Percentiles rank a stretch among this genome's conserved stretches.
Evolutionary conservation across 78 protist species (phyloP).

Genomic region (Acrasis kona): DNA sequence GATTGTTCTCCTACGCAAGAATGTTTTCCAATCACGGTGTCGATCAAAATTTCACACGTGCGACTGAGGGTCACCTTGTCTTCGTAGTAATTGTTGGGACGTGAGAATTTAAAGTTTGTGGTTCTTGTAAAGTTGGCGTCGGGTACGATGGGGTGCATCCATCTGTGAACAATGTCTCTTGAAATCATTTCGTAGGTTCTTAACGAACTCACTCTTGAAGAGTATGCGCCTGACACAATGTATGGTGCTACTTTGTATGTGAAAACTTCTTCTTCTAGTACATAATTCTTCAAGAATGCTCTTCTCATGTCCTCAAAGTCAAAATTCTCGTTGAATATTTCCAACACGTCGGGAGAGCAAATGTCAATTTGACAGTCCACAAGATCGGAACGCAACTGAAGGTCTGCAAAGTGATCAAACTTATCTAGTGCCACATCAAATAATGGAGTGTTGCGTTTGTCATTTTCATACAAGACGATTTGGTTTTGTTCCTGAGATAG

Average conservation of each 20-base stretch:
- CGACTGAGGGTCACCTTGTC: slow-evolving; percentile 36
- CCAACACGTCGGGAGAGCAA: slow-evolving; percentile 65
- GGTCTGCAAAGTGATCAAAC: not conserved
- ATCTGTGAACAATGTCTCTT: slow-evolving; percentile 56
- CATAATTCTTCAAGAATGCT: slow-evolving; percentile 33
- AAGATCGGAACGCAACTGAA: slow-evolving; percentile 31
- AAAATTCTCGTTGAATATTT: slow-evolving; percentile 55
- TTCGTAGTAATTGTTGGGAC: slow-evolving; percentile 43
- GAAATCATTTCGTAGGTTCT: slow-evolving; percentile 48
- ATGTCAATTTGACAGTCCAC: slow-evolving; percentile 55
- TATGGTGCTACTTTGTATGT: slow-evolving; percentile 28
- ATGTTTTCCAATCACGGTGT: slow-evolving; percentile 32
- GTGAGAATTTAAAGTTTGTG: slow-evolving; percentile 17
- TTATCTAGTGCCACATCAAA: not conserved
- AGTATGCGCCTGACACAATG: slow-evolving; percentile 32
- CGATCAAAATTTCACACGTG: slow-evolving; percentile 11
- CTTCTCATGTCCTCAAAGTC: slow-evolving; percentile 52
- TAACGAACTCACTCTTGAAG: slow-evolving; percentile 43
- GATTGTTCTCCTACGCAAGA: slow-evolving; percentile 12
- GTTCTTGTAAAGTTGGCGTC: slow-evolving; percentile 36
- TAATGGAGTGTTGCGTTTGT: slow-evolving; percentile 3
- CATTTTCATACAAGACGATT: slow-evolving; percentile 16
- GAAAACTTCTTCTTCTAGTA: slow-evolving; percentile 31
- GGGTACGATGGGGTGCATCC: slow-evolving; percentile 74
- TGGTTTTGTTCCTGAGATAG: not conserved